A percentile compares a stretch with the other conserved stretches of the same genome.
Conservation (phyloP, 2,329 filamentous ascomycete species). For the Colletotrichum spaethianum region DNA sequence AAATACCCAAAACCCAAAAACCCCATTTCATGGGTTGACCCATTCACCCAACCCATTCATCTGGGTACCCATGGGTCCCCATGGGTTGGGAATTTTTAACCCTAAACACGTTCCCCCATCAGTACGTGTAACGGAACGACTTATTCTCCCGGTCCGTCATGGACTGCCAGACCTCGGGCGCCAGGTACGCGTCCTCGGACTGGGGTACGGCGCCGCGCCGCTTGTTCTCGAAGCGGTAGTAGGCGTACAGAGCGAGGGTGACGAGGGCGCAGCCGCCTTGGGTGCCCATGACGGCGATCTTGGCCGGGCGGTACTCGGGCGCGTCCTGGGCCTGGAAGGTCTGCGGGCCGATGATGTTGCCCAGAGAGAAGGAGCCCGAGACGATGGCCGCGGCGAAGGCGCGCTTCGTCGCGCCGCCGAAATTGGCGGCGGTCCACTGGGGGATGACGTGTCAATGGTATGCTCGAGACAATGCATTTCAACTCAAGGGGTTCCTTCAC, state of each 20-base stretch:
- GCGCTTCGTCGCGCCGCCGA: constrained; percentile 67
- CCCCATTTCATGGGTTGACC: too few species aligned
- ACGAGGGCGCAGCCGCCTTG: constrained; percentile 59
- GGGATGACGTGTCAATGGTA: constrained; percentile 26
- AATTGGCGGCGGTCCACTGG: constrained; percentile 65
- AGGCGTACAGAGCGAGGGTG: constrained; percentile 61
- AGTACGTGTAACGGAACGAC: constrained; percentile 68
- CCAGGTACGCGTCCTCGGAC: constrained; percentile 57
- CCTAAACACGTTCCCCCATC: too few species aligned
- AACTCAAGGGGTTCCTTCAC: too few species aligned
- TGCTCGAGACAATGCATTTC: too few species aligned
- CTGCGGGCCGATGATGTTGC: constrained; percentile 71
- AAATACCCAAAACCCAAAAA: too few species aligned
- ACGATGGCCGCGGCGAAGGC: constrained; percentile 65
- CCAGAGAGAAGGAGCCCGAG: constrained; percentile 65
- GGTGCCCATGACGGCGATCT: constrained; percentile 68
- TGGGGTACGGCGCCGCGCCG: constrained; percentile 49
- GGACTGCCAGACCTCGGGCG: constrained; percentile 60
- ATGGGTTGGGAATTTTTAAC: too few species aligned
- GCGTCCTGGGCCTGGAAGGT: constrained; percentile 68
- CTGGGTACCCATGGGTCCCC: too few species aligned
- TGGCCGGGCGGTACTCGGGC: constrained; percentile 67
- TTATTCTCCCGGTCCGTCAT: constrained; percentile 72
- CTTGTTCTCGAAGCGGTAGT: constrained; percentile 66
- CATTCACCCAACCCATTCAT: too few species aligned